Evolutionary conservation across 768 basidiomycete species (phyloP).

Genomic region (Pulveroboletus ravenelii): DNA sequence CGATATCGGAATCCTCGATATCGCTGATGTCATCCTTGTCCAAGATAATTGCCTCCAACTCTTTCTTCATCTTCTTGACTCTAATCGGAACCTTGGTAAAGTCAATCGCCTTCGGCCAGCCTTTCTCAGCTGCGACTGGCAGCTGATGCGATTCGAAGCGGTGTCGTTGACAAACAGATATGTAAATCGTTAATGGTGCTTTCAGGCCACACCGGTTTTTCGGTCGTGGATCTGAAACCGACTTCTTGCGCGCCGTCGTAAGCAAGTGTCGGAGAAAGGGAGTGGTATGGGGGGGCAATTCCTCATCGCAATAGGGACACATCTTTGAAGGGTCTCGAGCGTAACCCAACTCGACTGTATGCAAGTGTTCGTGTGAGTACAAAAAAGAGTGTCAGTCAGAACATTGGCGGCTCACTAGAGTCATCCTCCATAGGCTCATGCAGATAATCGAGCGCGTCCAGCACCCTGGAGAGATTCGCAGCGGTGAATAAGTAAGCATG

Average conservation of each 20-base stretch:
- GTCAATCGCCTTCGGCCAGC: constrained; percentile 75
- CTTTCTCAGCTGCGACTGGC: constrained; percentile 62
- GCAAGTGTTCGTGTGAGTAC: background rate
- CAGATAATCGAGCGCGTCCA: constrained; percentile 8
- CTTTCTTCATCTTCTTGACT: constrained; percentile 45
- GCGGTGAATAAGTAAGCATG: constrained; percentile 1
- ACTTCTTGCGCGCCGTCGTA: constrained; percentile 45
- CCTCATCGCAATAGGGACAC: constrained; percentile 79
- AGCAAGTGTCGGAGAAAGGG: constrained; percentile 54
- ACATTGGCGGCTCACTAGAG: constrained; percentile 32
- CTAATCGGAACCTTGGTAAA: constrained; percentile 53
- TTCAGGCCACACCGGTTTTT: constrained; percentile 63
- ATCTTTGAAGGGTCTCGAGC: constrained; percentile 58
- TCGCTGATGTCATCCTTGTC: constrained; percentile 35
- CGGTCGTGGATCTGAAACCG: constrained; percentile 58
- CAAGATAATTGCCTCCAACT: constrained; percentile 48
- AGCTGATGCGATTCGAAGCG: constrained; percentile 69
- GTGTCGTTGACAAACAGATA: constrained; percentile 72
- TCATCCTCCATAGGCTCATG: constrained; percentile 35
- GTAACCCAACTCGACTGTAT: constrained; percentile 48
- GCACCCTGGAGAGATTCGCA: constrained; percentile 7
- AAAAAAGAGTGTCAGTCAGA: background rate
- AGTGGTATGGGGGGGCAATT: constrained; percentile 59
- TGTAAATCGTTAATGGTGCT: constrained; percentile 48
- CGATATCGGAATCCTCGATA: constrained; percentile 9